phyloP scores from a whole-genome alignment of 192 early-diverging fungal species.

The Coemansia nantahalensis region DNA sequence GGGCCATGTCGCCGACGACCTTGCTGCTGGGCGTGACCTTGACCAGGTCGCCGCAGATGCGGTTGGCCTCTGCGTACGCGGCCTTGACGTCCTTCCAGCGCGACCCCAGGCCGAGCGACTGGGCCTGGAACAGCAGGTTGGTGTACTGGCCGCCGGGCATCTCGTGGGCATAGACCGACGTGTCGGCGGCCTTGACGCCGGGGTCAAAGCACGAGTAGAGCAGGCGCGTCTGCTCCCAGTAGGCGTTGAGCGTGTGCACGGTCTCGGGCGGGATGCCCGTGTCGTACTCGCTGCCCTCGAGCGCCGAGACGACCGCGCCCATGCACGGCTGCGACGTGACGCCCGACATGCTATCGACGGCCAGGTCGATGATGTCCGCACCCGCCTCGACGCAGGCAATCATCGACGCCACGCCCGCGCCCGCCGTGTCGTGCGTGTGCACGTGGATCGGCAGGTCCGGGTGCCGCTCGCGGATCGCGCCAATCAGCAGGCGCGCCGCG shows the following conservation, averaged over 20 bases:
- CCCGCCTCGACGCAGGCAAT: constrained; percentile 87
- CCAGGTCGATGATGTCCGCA: constrained; percentile 91
- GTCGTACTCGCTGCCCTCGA: constrained; percentile 74
- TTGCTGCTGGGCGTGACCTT: constrained; percentile 99
- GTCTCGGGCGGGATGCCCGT: constrained; percentile 84
- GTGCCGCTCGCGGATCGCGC: constrained; percentile 80
- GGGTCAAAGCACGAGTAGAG: constrained; percentile 97
- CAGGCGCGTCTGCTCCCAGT: constrained; percentile 96
- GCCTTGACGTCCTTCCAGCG: constrained; percentile 93
- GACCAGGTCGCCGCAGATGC: constrained; percentile 91
- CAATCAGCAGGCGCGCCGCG: constrained; percentile 82
- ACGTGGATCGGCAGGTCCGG: constrained; percentile 94
- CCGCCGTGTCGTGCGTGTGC: constrained; percentile 96
- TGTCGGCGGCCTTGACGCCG: constrained; percentile 82
- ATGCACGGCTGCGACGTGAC: constrained; percentile 96
- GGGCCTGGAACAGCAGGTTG: constrained; percentile 96
- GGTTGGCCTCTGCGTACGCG: constrained; percentile 88
- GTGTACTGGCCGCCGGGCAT: constrained; percentile 99
- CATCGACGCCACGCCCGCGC: constrained; percentile 96
- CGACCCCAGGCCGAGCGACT: constrained; percentile 89
- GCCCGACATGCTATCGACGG: constrained; percentile 93
- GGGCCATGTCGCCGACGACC: constrained; percentile 97
- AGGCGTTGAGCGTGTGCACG: constrained; percentile 81
- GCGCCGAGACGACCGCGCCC: constrained; percentile 87
- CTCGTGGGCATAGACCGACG: constrained; percentile 92